Conservation (phyloP, 2,329 filamentous ascomycete genomes). For the Atkinsonella hypoxylon region DNA sequence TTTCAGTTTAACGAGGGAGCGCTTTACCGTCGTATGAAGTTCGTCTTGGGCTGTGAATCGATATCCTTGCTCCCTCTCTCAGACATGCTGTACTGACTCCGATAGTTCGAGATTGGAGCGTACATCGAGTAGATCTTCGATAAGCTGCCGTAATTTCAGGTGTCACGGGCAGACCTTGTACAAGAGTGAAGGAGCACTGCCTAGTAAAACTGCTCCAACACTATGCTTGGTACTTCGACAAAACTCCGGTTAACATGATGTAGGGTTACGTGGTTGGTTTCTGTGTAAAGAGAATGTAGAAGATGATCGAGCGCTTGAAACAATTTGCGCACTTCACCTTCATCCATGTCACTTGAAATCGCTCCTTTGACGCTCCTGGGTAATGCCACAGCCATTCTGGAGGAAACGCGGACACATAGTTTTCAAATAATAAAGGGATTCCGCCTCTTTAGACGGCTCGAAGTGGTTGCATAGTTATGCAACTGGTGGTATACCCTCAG, state of each 20-base stretch:
- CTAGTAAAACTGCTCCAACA: not conserved
- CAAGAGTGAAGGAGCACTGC: not conserved
- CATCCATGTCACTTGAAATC: not conserved
- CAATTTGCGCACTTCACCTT: conserved; percentile 11
- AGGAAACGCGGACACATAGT: conserved; percentile 63
- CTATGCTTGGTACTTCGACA: not conserved
- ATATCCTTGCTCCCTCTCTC: too few relatives aligned
- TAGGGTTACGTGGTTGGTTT: not conserved
- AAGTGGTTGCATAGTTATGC: conserved; percentile 25
- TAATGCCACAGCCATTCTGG: conserved; percentile 58
- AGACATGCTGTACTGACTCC: too few relatives aligned
- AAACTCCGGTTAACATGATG: not conserved
- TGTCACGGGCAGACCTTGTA: too few relatives aligned
- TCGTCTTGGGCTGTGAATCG: too few relatives aligned
- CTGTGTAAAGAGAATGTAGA: not conserved
- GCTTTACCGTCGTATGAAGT: too few relatives aligned
- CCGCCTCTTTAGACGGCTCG: conserved; percentile 37
- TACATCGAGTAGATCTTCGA: too few relatives aligned
- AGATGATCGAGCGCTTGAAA: not conserved
- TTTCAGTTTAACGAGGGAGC: too few relatives aligned
- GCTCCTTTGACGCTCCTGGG: conserved; percentile 42
- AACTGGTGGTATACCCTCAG: conserved; percentile 40
- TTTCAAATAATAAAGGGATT: conserved; percentile 54
- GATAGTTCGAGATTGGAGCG: too few relatives aligned
- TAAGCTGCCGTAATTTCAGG: too few relatives aligned